Evolutionary conservation across 2,329 filamentous ascomycete genomes (phyloP).

Genomic region (Sporothrix brasiliensis): DNA sequence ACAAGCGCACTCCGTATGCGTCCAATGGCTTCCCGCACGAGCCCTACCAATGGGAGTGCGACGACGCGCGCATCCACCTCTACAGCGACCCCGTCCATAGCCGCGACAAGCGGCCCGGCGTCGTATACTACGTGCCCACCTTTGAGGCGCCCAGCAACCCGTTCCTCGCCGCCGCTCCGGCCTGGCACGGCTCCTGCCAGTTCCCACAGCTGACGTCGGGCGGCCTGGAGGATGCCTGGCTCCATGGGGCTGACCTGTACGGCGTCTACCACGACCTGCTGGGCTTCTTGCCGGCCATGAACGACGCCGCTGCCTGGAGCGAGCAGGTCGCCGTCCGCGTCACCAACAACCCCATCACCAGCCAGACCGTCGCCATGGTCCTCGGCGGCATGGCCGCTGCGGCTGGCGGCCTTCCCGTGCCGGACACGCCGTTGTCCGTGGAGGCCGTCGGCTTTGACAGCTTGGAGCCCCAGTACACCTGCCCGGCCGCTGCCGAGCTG

Average conservation of each 20-base stretch:
- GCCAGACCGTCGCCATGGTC: conserved; percentile 76
- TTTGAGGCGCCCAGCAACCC: conserved; percentile 67
- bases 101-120: conserved; percentile 51
- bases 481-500: conserved; percentile 51
- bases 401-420: conserved; percentile 63
- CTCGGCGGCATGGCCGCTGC: conserved; percentile 68
- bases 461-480: conserved; percentile 73
- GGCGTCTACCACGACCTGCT: conserved; percentile 74
- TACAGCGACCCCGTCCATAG: conserved; percentile 59
- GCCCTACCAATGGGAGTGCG: conserved; percentile 71
- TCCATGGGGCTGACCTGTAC: conserved; percentile 76
- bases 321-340: conserved; percentile 66
- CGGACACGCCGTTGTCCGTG: conserved; percentile 51
- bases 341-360: conserved; percentile 81
- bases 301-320: conserved; percentile 44
- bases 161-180: conserved; percentile 60
- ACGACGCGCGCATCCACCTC: conserved; percentile 69
- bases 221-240: conserved; percentile 73
- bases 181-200: conserved; percentile 73
- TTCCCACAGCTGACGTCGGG: conserved; percentile 78
- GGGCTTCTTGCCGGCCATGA: conserved; percentile 62
- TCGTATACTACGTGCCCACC: conserved; percentile 62
- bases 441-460: conserved; percentile 66
- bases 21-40: conserved; percentile 76
- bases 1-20: conserved; percentile 81